Conservation (phyloP, 306 rosid species). For the Spatholobus suberectus region DNA sequence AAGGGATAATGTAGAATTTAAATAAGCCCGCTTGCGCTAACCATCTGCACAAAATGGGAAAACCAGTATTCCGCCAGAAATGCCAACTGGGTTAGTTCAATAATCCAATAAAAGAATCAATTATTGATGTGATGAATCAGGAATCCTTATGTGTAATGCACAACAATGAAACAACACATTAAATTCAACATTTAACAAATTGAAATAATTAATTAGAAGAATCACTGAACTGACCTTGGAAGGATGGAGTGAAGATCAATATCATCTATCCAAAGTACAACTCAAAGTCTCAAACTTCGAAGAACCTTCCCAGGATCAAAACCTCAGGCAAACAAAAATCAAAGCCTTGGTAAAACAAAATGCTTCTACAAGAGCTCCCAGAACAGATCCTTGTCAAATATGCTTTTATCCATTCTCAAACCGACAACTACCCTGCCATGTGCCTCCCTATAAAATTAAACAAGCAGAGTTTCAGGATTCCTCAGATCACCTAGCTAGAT, state of each 20-base stretch:
- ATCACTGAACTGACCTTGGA: conserved; percentile 44
- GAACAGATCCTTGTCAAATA: conserved; percentile 6
- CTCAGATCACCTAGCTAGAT: neutral
- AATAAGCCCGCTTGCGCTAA: neutral
- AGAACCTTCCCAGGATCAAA: neutral
- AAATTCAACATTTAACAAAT: neutral
- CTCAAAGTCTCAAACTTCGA: conserved; percentile 5
- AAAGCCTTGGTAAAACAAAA: neutral
- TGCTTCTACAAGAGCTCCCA: conserved; percentile 1
- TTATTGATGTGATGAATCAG: conserved; percentile 6
- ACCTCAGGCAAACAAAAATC: neutral
- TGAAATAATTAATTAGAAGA: neutral
- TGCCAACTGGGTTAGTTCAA: conserved; percentile 16
- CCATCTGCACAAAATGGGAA: neutral
- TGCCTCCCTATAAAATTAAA: neutral
- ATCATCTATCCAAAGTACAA: conserved; percentile 7
- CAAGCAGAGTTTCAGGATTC: conserved; percentile 13
- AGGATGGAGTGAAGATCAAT: conserved; percentile 6
- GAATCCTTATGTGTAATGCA: neutral
- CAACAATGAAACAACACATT: conserved; percentile 7
- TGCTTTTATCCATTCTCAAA: conserved; percentile 21
- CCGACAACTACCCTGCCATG: conserved; percentile 30
- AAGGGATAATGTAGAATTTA: conserved; percentile 11
- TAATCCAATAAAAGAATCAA: neutral
- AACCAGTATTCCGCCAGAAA: neutral